phyloP scores from a whole-genome alignment of 2,329 filamentous ascomycete species.

The Claviceps sp. region DNA sequence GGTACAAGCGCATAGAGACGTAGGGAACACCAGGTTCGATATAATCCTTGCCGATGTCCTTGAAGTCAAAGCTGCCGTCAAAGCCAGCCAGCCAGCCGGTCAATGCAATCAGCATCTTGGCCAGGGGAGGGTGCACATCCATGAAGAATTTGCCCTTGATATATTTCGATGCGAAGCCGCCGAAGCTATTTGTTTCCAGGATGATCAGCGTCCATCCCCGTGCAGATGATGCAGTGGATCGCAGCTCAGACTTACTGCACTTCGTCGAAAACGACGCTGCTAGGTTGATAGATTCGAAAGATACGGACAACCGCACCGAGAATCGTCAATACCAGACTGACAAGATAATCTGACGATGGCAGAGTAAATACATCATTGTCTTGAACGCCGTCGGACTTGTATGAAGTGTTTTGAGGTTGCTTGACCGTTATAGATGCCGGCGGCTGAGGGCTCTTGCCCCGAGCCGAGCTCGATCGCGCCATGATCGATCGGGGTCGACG shows the following conservation, averaged over 20 bases:
- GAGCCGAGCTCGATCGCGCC: constrained; percentile 20
- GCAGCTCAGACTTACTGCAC: constrained; percentile 65
- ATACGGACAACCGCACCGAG: constrained; percentile 69
- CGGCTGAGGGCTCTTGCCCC: constrained; percentile 24
- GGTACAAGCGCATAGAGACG: constrained; percentile 91
- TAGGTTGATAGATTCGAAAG: constrained; percentile 92
- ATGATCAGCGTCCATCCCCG: background rate
- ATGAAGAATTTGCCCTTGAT: constrained; percentile 99
- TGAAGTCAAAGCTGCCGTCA: constrained; percentile 93
- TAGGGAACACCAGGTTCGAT: constrained; percentile 89
- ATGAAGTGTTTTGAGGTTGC: constrained; percentile 35
- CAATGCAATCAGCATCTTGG: constrained; percentile 91
- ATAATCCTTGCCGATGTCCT: constrained; percentile 99
- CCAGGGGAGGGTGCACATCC: constrained; percentile 97
- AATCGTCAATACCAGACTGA: constrained; percentile 59
- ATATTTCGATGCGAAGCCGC: constrained; percentile 95
- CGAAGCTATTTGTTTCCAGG: constrained; percentile 52
- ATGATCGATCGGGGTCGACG: constrained; percentile 11
- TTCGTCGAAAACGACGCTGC: constrained; percentile 96
- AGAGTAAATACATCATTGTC: constrained; percentile 90
- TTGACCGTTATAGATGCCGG: constrained; percentile 22
- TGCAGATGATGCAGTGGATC: background rate
- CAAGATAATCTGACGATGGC: constrained; percentile 68
- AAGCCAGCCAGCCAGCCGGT: constrained; percentile 93
- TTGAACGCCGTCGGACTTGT: constrained; percentile 64